Base-by-base conservation (phyloP, 176 grass and related monocot species). In the Carex littledalei region DNA sequence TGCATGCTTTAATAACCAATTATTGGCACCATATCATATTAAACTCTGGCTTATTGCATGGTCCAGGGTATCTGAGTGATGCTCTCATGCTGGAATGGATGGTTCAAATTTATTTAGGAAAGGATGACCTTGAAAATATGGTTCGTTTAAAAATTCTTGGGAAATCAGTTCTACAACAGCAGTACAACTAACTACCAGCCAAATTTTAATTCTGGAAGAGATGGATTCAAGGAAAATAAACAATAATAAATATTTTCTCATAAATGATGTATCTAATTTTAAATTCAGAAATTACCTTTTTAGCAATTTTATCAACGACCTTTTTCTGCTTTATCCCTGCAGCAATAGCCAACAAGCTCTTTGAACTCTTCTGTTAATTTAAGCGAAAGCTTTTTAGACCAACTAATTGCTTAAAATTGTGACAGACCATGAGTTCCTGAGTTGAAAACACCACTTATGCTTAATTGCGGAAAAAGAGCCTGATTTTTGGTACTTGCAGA, bases 301-400 rank as follows among this genome's bases (percentile, higher is more conserved):
- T 81, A 82, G 91, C 89, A 15, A 97, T 92, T 79, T 94, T 88
- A 87, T 97, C 67, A 67, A 97, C 85, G 45, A 89, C 67, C 20
- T 84, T 34, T 78, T 92, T 97, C 84, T 97, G 91, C 74, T 88
- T 97, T 79, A 97, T 87, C 41, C 94, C 94, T 29, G 84, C 94
- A 35, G 94, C 88, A 70, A 97, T 78, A 32, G 91, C 91, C 18
- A 97, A 77, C 65, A 97, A 90, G 86, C 89, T 92, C 58, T 92
- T 97, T 9, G 89, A 31, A 78, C 61, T 8, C 65, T 67, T 81
- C 64, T 17, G 11, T 50, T 24, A 84, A 3, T 73, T 73, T 10
- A 73, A 47, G 39, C 6, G 13, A 47, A 49, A 47, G 3, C 1
- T 13, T 18, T 49, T 49, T 49, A 73, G 65, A 68, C 14, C 14